Conservation (phyloP, 768 basidiomycete genomes). For the Kwoniella pini region DNA sequence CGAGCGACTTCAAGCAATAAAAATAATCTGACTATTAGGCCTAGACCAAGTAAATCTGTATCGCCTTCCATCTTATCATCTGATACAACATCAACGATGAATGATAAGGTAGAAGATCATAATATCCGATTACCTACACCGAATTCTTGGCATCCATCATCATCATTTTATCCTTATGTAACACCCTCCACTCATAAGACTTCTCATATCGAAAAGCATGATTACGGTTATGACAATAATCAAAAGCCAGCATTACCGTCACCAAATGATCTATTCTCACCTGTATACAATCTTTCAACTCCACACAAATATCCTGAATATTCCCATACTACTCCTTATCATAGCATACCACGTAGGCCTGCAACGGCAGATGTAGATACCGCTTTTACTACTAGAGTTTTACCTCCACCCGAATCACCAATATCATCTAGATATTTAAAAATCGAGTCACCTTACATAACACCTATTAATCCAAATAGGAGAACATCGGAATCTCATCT, state of each 20-base stretch:
- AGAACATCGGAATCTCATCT: conserved; percentile 1
- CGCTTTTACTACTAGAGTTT: background rate
- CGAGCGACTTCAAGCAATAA: background rate
- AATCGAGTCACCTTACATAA: background rate
- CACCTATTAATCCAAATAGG: background rate
- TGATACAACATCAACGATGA: background rate
- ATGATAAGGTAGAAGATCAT: background rate
- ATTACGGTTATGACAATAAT: conserved; percentile 1
- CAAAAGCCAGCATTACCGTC: conserved; percentile 1
- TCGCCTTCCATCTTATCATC: conserved; percentile 2
- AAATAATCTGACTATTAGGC: background rate
- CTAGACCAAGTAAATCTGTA: conserved; percentile 1
- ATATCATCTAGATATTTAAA: background rate
- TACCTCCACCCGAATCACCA: conserved; percentile 3
- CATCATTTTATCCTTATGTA: background rate
- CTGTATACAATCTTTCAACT: background rate
- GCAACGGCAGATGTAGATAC: background rate
- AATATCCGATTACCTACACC: conserved; percentile 9
- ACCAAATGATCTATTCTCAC: background rate
- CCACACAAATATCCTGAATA: background rate
- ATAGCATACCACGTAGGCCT: background rate
- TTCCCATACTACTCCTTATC: background rate
- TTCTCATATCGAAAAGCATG: background rate
- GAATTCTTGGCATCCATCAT: background rate
- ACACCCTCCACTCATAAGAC: background rate